These are phyloP conservation scores for Yamadazyma insecticola DNA, from an alignment of 805 yeast species.

Conservation along the genomic window DNA sequence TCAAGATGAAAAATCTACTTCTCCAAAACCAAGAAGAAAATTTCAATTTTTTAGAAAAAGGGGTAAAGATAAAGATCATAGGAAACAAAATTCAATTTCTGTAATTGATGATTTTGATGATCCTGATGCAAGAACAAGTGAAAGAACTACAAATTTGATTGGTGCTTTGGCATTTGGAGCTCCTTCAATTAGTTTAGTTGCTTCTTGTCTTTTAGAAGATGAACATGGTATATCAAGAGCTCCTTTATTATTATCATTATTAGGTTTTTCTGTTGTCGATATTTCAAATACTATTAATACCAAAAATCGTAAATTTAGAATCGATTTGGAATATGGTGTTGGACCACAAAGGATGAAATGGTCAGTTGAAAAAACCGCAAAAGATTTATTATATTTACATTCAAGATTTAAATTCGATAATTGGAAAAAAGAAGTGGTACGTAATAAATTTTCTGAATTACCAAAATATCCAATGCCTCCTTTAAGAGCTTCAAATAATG, in stretches of 20 bases:
- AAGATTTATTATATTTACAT: slow-evolving; percentile 70
- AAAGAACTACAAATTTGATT: slow-evolving; percentile 31
- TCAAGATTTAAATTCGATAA: slow-evolving; percentile 54
- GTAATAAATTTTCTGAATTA: slow-evolving; percentile 31
- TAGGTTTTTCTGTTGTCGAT: slow-evolving; percentile 61
- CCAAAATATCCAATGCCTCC: slow-evolving; percentile 46
- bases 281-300: slow-evolving; percentile 35
- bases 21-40: slow-evolving; percentile 10
- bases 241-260: slow-evolving; percentile 70
- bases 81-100: slow-evolving; percentile 12
- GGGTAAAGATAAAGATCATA: slow-evolving; percentile 19
- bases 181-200: slow-evolving; percentile 71
- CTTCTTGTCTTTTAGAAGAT: slow-evolving; percentile 70
- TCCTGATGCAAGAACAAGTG: slow-evolving; percentile 25
- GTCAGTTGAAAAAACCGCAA: slow-evolving; percentile 68
- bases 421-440: slow-evolving; percentile 29
- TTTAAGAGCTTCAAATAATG: slow-evolving; percentile 12
- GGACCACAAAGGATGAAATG: slow-evolving; percentile 76
- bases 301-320: slow-evolving; percentile 45
- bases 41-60: slow-evolving; percentile 22
- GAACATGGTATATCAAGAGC: slow-evolving; percentile 75
- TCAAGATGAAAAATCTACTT: slow-evolving; percentile 2
- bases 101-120: slow-evolving; percentile 13
- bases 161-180: slow-evolving; percentile 55
- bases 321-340: slow-evolving; percentile 88